phyloP scores from a whole-genome alignment of 179 eudicot species.

The Amaranthus tricolor region DNA sequence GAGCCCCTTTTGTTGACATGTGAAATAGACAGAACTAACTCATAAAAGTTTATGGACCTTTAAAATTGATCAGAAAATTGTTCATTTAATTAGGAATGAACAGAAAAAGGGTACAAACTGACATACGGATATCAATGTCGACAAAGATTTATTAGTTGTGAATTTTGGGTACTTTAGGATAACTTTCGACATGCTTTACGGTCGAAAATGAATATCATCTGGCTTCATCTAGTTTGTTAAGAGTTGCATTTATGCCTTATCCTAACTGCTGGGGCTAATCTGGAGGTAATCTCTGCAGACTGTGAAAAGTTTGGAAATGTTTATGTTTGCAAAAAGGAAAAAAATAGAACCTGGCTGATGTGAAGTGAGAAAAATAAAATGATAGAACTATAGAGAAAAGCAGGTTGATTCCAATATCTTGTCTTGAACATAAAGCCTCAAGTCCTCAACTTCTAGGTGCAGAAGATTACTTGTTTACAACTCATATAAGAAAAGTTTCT shows the following conservation, averaged over 20 bases:
- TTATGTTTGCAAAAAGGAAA: background rate
- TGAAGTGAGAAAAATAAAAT: background rate
- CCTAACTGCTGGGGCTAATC: background rate
- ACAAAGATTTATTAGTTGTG: background rate
- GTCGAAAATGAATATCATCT: background rate
- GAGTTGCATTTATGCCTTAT: no score
- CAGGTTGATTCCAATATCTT: background rate
- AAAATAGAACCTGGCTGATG: background rate
- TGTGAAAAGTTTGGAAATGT: background rate
- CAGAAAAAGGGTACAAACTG: background rate
- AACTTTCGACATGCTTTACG: background rate
- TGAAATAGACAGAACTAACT: background rate
- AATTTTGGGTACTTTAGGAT: background rate
- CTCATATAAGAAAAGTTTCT: background rate
- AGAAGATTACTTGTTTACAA: background rate
- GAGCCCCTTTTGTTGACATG: background rate
- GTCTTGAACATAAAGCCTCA: background rate
- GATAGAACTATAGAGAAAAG: background rate
- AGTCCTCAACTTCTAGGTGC: background rate
- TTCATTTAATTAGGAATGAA: background rate
- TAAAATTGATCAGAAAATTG: background rate
- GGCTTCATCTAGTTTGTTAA: background rate
- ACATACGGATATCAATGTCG: background rate
- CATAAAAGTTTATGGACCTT: background rate
- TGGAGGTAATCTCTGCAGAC: background rate